Conservation (phyloP, 2,329 filamentous ascomycete species). For the Pseudocercospora pini-densiflorae region DNA sequence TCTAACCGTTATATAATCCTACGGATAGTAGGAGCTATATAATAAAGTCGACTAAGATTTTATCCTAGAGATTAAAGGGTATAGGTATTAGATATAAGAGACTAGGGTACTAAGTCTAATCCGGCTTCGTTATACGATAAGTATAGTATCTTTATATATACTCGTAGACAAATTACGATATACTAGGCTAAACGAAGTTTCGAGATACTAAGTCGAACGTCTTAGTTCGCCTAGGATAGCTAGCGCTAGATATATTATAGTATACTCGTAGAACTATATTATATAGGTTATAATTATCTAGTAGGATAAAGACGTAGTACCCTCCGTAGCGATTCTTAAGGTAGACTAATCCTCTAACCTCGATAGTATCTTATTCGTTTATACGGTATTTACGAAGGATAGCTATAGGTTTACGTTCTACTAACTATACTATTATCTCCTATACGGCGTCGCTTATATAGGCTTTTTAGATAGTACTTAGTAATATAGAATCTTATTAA, state of each 20-base stretch:
- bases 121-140: not conserved
- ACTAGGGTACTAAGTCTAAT: not conserved
- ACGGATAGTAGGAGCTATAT: not conserved
- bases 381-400: no score
- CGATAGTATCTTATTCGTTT: no score
- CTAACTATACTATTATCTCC: no score
- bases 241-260: not conserved
- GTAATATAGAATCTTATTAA: no score
- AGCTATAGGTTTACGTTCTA: no score
- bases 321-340: no score
- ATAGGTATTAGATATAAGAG: not conserved
- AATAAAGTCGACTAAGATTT: not conserved
- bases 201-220: not conserved
- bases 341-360: no score
- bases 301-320: no score
- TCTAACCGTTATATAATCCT: not conserved
- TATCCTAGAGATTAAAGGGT: not conserved
- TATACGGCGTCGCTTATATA: no score
- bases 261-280: not conserved
- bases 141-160: not conserved
- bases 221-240: not conserved
- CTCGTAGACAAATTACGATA: not conserved
- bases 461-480: no score
- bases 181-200: not conserved
- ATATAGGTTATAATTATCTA: not conserved